Percentiles rank a stretch among this genome's conserved stretches.
Conservation (phyloP, 192 early-diverging fungal species). For the Coemansia sp. region DNA sequence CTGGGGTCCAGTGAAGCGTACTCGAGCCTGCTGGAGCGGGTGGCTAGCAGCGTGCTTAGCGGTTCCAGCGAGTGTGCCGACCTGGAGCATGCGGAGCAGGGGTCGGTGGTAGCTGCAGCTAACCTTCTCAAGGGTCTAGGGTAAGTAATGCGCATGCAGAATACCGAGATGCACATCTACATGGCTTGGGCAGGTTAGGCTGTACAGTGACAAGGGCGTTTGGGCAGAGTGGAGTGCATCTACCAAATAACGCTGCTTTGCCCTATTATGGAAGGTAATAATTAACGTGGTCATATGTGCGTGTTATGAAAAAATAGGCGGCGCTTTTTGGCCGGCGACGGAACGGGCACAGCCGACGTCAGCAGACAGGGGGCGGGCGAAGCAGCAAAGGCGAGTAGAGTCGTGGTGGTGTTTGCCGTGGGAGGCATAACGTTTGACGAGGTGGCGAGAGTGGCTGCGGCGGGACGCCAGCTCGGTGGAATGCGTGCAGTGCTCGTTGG, state of each 20-base stretch:
- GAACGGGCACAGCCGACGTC: neutral
- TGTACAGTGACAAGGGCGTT: slow-evolving; percentile 2
- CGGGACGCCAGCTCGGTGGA: slow-evolving; percentile 23
- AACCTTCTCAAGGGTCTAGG: slow-evolving; percentile 49
- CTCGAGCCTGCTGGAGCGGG: slow-evolving; percentile 19
- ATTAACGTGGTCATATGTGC: slow-evolving; percentile 7
- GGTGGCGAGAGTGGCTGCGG: slow-evolving; percentile 23
- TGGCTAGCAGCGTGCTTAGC: slow-evolving; percentile 25
- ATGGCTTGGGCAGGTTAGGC: neutral
- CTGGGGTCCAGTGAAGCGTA: slow-evolving; percentile 23
- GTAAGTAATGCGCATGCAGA: slow-evolving; percentile 20
- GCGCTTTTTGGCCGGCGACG: slow-evolving; percentile 33
- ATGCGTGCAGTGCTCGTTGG: slow-evolving; percentile 30
- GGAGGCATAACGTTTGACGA: slow-evolving; percentile 49
- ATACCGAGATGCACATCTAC: neutral
- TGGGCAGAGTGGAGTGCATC: slow-evolving; percentile 6
- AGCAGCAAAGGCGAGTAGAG: slow-evolving; percentile 17
- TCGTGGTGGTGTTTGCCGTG: slow-evolving; percentile 37
- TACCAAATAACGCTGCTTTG: neutral
- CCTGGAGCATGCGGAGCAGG: slow-evolving; percentile 42
- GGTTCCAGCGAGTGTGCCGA: slow-evolving; percentile 12
- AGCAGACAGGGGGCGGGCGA: slow-evolving; percentile 20
- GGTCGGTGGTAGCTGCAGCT: slow-evolving; percentile 22
- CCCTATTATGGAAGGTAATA: neutral
- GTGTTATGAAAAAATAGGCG: slow-evolving; percentile 18